These are phyloP conservation scores for Neurospora sp. DNA, from an alignment of 495 filamentous ascomycete genomes.

Conservation along the genomic window DNA sequence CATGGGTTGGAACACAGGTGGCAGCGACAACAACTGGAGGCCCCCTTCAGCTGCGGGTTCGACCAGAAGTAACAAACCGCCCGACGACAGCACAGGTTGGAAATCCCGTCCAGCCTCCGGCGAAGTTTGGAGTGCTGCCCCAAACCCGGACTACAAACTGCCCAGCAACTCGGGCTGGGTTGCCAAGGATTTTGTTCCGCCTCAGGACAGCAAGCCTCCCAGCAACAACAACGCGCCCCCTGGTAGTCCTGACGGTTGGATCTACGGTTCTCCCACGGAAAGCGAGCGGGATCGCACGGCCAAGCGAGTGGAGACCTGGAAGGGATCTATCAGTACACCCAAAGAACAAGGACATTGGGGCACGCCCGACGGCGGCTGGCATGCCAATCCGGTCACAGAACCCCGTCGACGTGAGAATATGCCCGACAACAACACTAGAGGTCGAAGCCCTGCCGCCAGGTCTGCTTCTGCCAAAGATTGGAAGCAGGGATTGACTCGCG, in stretches of 20 bases:
- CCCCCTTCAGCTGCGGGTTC: neutral
- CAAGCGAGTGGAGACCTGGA: neutral
- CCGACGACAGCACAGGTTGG: neutral
- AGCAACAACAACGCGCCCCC: neutral
- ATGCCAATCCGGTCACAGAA: neutral
- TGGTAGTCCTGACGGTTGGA: neutral
- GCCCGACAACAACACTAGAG: neutral
- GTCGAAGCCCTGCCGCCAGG: neutral
- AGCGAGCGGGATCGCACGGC: neutral
- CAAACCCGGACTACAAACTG: neutral
- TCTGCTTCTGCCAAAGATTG: neutral
- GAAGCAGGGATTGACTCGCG: neutral
- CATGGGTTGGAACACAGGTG: neutral
- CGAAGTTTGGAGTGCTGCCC: neutral
- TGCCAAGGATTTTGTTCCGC: neutral
- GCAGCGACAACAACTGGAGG: neutral
- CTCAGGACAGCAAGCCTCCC: neutral
- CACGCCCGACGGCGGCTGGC: neutral
- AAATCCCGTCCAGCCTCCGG: neutral
- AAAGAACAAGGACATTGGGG: neutral
- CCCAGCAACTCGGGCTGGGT: neutral
- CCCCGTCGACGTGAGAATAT: neutral
- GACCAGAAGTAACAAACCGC: neutral
- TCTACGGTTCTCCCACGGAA: neutral
- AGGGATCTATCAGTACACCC: neutral